These are phyloP conservation scores for Gnetum montanum DNA, from an alignment of 75 land plant species.

Conservation along the genomic window DNA sequence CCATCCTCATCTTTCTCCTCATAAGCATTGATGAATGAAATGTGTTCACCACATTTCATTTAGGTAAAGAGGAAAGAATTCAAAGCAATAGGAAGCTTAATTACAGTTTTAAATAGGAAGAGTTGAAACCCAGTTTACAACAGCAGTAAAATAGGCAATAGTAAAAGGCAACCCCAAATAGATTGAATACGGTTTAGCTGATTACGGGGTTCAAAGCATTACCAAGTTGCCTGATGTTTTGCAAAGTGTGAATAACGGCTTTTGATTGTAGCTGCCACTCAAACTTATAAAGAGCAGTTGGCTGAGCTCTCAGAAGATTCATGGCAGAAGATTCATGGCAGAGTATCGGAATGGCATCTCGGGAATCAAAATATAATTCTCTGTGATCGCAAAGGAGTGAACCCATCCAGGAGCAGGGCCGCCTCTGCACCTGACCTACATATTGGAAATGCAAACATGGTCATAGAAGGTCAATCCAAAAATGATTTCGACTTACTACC, in stretches of 20 bases:
- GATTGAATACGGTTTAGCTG: neutral
- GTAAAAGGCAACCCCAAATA: neutral
- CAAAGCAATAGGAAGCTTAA: neutral
- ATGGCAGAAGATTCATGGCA: slow-evolving; percentile 47
- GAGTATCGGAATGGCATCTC: slow-evolving; percentile 80
- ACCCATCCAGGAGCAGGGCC: slow-evolving; percentile 84
- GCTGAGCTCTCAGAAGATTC: slow-evolving; percentile 68
- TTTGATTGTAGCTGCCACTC: slow-evolving; percentile 64
- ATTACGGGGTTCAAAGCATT: neutral
- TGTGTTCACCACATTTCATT: neutral
- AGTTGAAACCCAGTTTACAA: too few species aligned
- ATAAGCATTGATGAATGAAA: slow-evolving; percentile 81
- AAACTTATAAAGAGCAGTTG: slow-evolving; percentile 67
- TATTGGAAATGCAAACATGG: too few species aligned
- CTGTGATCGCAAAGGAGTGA: slow-evolving; percentile 75
- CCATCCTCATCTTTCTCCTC: slow-evolving; percentile 62
- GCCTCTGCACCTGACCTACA: slow-evolving; percentile 52
- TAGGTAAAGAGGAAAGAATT: neutral
- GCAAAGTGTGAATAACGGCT: slow-evolving; percentile 68
- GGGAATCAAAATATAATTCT: slow-evolving; percentile 61
- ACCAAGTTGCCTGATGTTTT: slow-evolving; percentile 54
- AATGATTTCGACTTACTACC: too few species aligned
- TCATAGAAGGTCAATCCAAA: too few species aligned
- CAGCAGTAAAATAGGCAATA: neutral
- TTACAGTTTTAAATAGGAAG: neutral